Evolutionary conservation across 352 stramenopile genomes (phyloP).

Genomic region (Blastocystis sp.): DNA sequence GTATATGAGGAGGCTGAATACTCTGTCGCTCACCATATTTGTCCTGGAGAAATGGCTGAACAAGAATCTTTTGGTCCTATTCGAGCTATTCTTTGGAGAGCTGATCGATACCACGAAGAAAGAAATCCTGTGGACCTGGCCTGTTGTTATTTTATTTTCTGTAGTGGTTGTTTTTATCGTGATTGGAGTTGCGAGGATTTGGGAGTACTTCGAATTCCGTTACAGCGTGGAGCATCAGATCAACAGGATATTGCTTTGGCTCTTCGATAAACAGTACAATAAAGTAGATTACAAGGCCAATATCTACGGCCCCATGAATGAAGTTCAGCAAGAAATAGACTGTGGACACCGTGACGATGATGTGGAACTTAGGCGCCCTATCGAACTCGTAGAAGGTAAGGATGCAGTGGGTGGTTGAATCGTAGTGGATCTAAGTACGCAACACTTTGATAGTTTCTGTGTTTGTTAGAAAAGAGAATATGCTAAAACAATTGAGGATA

Average conservation of each 20-base stretch:
- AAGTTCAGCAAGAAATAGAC: slow-evolving; percentile 16
- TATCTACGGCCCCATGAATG: slow-evolving; percentile 46
- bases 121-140: slow-evolving; percentile 10
- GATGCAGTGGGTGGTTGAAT: neutral
- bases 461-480: neutral
- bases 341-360: neutral
- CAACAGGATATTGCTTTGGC: neutral
- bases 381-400: neutral
- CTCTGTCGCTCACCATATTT: slow-evolving; percentile 33
- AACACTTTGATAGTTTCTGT: neutral
- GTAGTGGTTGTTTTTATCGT: neutral
- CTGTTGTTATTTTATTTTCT: neutral
- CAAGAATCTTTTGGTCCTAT: slow-evolving; percentile 3
- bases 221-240: slow-evolving; percentile 45
- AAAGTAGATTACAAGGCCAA: slow-evolving; percentile 50
- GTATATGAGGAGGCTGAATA: neutral
- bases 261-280: slow-evolving; percentile 1
- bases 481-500: neutral
- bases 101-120: neutral
- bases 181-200: neutral
- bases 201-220: slow-evolving; percentile 17
- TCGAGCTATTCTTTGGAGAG: slow-evolving; percentile 29
- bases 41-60: slow-evolving; percentile 17
- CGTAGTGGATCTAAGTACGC: neutral
- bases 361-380: no score